These are phyloP conservation scores for Cladosporium sp. DNA, from an alignment of 2,329 filamentous ascomycete genomes.

Conservation along the genomic window DNA sequence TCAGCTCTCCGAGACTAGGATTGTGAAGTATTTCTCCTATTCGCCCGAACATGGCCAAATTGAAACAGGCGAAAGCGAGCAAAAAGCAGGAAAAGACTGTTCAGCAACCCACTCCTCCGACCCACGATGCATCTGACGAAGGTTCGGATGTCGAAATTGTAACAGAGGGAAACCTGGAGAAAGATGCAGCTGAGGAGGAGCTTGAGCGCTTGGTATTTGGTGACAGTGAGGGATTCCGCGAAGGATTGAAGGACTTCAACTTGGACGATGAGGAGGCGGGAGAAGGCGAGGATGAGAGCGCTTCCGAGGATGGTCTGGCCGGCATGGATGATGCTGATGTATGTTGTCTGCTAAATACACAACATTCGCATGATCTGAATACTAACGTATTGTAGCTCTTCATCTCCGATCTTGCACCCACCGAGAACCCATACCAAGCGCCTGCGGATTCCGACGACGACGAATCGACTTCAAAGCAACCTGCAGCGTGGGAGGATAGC, in stretches of 20 bases:
- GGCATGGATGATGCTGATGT: conserved; percentile 71
- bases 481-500: conserved; percentile 84
- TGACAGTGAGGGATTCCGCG: conserved; percentile 75
- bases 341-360: conserved; percentile 26
- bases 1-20: no score
- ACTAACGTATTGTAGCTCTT: conserved; percentile 55
- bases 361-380: no score
- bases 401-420: conserved; percentile 68
- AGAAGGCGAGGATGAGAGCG: conserved; percentile 41
- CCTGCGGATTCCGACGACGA: conserved; percentile 38
- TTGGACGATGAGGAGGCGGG: conserved; percentile 41
- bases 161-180: conserved; percentile 25
- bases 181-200: conserved; percentile 30
- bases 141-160: conserved; percentile 29
- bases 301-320: conserved; percentile 44
- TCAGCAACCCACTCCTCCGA: conserved; percentile 11
- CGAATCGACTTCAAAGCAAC: conserved; percentile 39
- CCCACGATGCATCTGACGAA: conserved; percentile 15
- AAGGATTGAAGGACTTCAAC: conserved; percentile 61
- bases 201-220: conserved; percentile 80
- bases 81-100: conserved; percentile 4
- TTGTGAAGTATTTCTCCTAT: not conserved
- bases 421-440: conserved; percentile 31
- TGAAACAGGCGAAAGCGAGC: conserved; percentile 8
- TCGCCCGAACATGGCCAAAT: conserved; percentile 1